Evolutionary conservation across 305 asterid genomes (phyloP), one percentile per base, ranked within the genome.

Genomic region (Striga hermonthica): DNA sequence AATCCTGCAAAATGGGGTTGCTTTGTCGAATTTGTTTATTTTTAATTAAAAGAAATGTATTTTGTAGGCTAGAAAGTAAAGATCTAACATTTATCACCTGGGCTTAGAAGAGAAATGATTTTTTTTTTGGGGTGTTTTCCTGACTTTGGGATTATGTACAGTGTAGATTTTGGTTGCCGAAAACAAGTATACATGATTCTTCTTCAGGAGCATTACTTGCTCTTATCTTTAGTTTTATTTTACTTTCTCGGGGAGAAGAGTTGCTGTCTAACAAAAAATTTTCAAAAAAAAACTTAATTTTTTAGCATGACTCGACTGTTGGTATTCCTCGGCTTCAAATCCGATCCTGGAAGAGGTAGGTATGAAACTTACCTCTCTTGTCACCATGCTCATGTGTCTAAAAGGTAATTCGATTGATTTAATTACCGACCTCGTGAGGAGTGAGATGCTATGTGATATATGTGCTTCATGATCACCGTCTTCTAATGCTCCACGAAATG

Each of bases 61-160:
- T 75, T 74, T 81, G 80, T 79, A 77, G 87, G 86, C 75, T 80
- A 83, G 86, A 76, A 72, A 69, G 79, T 68, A 74, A 71, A 76
- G 74, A 74, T 80, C 84, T 73, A 67, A 77, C 74, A 63, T 82
- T 77, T 83, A 78, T 81, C 75, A 76, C 77, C 81, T 74, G 83
- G 83, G 78, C 71, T 44, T 76, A 76, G 82, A 78, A 68, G 82
- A 79, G 79, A 74, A 59, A 71, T 81, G 75, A 75, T 83, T 77
- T 76, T 59, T 70, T 72, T 73, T 74, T 76, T 81, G 75, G n/a
- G 31, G 31, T 22, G 77, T 72, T 82, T 67, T 82, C 65, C 13
- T 9, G 13, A 12, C 57, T 57, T 47, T 57, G 5, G 69, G 66
- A 73, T 72, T 77, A 84, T 88, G 95, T 85, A 91, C 95, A 91